Conservation (phyloP, 306 rosid species). For the Rosa lucieae region DNA sequence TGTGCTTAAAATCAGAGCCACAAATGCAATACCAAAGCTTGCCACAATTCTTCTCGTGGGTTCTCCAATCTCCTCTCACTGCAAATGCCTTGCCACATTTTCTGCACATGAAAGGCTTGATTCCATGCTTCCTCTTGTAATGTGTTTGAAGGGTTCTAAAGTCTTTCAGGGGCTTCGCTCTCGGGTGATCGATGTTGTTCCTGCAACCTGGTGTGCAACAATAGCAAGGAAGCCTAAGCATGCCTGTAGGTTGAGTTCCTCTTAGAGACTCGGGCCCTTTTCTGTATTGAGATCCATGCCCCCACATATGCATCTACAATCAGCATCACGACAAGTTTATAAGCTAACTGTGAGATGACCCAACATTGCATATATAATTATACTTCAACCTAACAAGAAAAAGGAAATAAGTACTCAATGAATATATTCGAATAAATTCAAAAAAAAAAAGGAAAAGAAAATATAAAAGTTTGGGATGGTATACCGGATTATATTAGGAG, state of each 20-base stretch:
- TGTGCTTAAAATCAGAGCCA: constrained; percentile 96
- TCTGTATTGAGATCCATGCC: constrained; percentile 97
- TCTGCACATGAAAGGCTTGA: constrained; percentile 93
- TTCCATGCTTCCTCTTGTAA: constrained; percentile 95
- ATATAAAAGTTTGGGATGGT: background rate
- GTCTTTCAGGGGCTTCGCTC: constrained; percentile 87
- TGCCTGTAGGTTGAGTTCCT: constrained; percentile 96
- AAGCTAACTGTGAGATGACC: background rate
- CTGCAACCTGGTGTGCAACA: constrained; percentile 95
- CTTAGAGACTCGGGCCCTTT: constrained; percentile 97
- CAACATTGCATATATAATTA: background rate
- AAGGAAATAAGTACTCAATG: background rate
- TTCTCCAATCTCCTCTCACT: constrained; percentile 95
- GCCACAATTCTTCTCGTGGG: constrained; percentile 97
- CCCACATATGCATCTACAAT: constrained; percentile 98
- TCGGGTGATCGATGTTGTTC: constrained; percentile 92
- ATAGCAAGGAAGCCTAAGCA: constrained; percentile 93
- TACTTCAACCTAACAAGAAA: background rate
- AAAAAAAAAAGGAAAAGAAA: too few relatives aligned
- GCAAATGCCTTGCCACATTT: constrained; percentile 97
- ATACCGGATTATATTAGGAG: background rate
- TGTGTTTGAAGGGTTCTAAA: constrained; percentile 97
- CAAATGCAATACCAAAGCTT: constrained; percentile 96
- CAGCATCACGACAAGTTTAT: background rate
- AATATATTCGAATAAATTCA: background rate